phyloP scores from a whole-genome alignment of 164 flowering plant genomes.

The Liriodendron chinense region DNA sequence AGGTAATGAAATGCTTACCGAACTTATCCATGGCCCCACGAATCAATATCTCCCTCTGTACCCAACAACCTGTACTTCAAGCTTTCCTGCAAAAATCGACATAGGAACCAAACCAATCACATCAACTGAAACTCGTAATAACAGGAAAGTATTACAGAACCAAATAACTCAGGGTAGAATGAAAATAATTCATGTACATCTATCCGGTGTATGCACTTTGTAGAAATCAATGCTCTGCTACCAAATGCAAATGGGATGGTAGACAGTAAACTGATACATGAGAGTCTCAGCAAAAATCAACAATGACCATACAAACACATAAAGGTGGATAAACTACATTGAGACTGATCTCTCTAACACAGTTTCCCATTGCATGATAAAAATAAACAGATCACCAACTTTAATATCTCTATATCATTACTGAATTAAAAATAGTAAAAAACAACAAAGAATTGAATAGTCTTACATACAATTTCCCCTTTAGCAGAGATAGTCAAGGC shows the following conservation, averaged over 20 bases:
- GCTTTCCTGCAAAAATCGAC: constrained; percentile 62
- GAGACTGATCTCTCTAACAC: neutral
- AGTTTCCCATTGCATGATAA: neutral
- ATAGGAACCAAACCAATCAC: neutral
- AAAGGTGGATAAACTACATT: too few species aligned
- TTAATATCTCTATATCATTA: too few species aligned
- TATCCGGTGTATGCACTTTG: too few species aligned
- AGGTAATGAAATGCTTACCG: constrained; percentile 40
- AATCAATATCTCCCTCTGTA: constrained; percentile 94
- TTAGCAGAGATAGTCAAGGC: constrained; percentile 96
- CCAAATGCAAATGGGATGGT: neutral
- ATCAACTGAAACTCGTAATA: neutral
- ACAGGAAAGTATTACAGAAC: too few species aligned
- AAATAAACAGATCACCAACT: neutral
- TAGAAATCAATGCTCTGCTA: too few species aligned
- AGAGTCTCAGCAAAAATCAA: too few species aligned
- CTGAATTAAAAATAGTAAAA: neutral
- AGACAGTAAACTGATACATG: too few species aligned
- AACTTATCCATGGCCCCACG: constrained; percentile 99
- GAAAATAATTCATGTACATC: too few species aligned
- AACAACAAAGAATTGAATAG: neutral
- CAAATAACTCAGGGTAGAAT: too few species aligned
- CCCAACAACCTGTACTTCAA: constrained; percentile 82
- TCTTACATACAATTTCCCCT: constrained; percentile 76
- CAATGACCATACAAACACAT: too few species aligned